A percentile compares a stretch with the other conserved stretches of the same genome.
These are phyloP conservation scores for Fusarium napiforme DNA, from an alignment of 2,329 filamentous ascomycete species.

Conservation along the genomic window DNA sequence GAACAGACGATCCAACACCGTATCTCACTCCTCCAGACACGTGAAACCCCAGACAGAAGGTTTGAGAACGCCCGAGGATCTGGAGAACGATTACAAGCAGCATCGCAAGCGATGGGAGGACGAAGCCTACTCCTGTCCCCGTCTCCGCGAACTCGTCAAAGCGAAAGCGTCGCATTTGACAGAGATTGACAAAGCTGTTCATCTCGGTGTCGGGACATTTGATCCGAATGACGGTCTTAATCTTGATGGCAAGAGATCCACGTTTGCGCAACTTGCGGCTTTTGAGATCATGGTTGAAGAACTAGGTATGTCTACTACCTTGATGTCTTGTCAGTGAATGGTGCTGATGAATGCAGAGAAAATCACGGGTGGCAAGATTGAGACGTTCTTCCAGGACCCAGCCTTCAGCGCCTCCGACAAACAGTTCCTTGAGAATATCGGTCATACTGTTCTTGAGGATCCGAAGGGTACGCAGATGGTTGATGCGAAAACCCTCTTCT, in stretches of 20 bases:
- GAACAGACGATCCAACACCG: slow-evolving; percentile 1
- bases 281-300: slow-evolving; percentile 60
- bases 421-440: slow-evolving; percentile 64
- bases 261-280: slow-evolving; percentile 64
- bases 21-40: background rate
- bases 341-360: slow-evolving; percentile 35
- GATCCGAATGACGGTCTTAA: slow-evolving; percentile 58
- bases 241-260: slow-evolving; percentile 57
- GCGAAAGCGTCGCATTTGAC: slow-evolving; percentile 29
- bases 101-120: slow-evolving; percentile 45
- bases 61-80: slow-evolving; percentile 23
- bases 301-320: slow-evolving; percentile 50
- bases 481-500: slow-evolving; percentile 63
- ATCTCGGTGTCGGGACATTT: slow-evolving; percentile 66
- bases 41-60: background rate
- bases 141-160: slow-evolving; percentile 50
- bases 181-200: slow-evolving; percentile 54
- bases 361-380: slow-evolving; percentile 46
- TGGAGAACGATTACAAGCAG: slow-evolving; percentile 46
- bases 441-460: slow-evolving; percentile 62
- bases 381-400: slow-evolving; percentile 66
- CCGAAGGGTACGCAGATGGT: slow-evolving; percentile 65
- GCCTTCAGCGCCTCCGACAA: slow-evolving; percentile 60
- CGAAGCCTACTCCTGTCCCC: slow-evolving; percentile 38
- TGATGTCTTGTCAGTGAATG: background rate